Evolutionary conservation across 768 basidiomycete genomes (phyloP), one percentile per base, ranked within the genome.

Genomic region (Pleurotus sapidus): DNA sequence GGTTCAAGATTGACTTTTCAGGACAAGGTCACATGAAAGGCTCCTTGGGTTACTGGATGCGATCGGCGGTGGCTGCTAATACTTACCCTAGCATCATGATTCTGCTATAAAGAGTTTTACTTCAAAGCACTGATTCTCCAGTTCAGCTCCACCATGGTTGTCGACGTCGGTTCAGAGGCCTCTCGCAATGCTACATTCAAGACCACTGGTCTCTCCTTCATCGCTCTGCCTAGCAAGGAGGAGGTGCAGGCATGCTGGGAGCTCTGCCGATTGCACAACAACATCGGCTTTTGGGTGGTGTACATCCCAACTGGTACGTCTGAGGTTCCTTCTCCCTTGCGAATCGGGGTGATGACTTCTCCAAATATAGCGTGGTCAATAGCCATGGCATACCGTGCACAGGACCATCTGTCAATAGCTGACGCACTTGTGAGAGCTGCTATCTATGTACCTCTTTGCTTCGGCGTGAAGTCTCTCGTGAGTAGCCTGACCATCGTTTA

Each of bases 251-350:
- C 68, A 9, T 72, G 70, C 38, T 72, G 65, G 64, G 69, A 70
- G 37, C 60, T 72, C n/a, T 72, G 69, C 55, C 60, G 71, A 2
- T 48, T 70, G 27, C 62, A 68, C 47, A 70, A 68, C 46, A 68
- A 70, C 50, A 70, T 72, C 46, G 71, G 71, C 17, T 70, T 67
- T 51, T 69, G 67, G 66, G 65, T 68, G 4, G 64, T 69, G 9
- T 72, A 63, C 59, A 53, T 70, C 1, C 68, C 71, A 18, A 64
- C 67, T 39, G 66, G 70, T 65, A 48, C 30, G 55, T 50, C 15
- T n/a, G 20, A 6, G 14, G 1, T 30, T 24, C 11, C 2, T 47
- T n/a, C 24, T 3, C 12, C 11, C 37, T 8, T 39, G 14, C 23
- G 23, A 42, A 54, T 54, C 51, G 24, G 24, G 51, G 20, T 43